These are phyloP conservation scores for cucumber (Cucumis sativus) DNA, from an alignment of 306 rosid genomes.

Conservation along the genomic window Cucumber_9930_V3 NC_026655.2:23146501-23147000, in stretches of 20 bases:
- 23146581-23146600: slow-evolving; percentile 51
- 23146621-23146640: slow-evolving; percentile 42
- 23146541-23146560: slow-evolving; percentile 47
- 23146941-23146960: slow-evolving; percentile 1
- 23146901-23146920: too few relatives aligned
- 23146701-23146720: slow-evolving; percentile 53
- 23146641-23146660: slow-evolving; percentile 64
- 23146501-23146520: not conserved
- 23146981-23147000: slow-evolving; percentile 54
- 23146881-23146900: not conserved
- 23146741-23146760: slow-evolving; percentile 55
- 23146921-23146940: not conserved
- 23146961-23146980: slow-evolving; percentile 72
- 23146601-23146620: slow-evolving; percentile 63
- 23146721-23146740: slow-evolving; percentile 71
- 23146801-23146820: not conserved
- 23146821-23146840: not conserved
- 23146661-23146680: slow-evolving; percentile 57
- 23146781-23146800: not conserved
- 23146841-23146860: not conserved
- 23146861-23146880: not conserved
- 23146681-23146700: slow-evolving; percentile 63
- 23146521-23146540: not conserved
- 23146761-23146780: not conserved
- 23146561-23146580: slow-evolving; percentile 49